Evolutionary conservation across 2,329 filamentous ascomycete species (phyloP), one percentile per base, ranked within the genome.

Genomic region (Nigrospora osmanthi): DNA sequence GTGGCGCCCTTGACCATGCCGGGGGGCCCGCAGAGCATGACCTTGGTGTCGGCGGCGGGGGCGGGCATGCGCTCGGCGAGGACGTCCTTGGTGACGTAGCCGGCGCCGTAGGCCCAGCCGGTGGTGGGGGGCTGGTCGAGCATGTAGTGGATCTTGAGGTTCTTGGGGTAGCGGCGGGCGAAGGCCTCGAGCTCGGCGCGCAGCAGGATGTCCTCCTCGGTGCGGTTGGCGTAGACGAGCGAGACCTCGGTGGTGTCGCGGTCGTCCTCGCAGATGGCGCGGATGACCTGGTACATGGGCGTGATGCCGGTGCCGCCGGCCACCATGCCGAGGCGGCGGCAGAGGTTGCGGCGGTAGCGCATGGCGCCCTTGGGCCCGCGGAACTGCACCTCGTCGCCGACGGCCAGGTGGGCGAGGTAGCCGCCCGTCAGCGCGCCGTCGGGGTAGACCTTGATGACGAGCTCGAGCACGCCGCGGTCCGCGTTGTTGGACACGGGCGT

Each of bases 211-310:
- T 84, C 81, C 2, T 66, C 67, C 51, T 81, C 77, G 1, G 67
- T 68, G 2, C 72, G 66, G 58, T 81, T 83, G 30, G 76, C 80
- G 48, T 81, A 82, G 30, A 84, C 59, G 5, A 84, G 62, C 38
- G 65, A 73, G 36, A 83, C 58, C 49, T 76, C 60, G 0, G 81
- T 83, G 1, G 64, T 67, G 49, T 84, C 81, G 7, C 59, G 62
- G n/a, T 72, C 65, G 44, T 83, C 74, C 54, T 82, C 78, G 53
- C 77, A 80, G 45, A 83, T 80, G 37, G 78, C 77, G 4, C 78
- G 73, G 54, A 83, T 81, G 7, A 84, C 59, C 54, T 83, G 79
- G 56, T 70, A 78, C 72, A 80, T 76, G 3, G 77, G 76, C 1
- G 76, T 75, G 47, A 76, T 73, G 6, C 72, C 72, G 37, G 69